phyloP scores from a whole-genome alignment of 371 early-diverging fungal genomes.

The Syncephalastrum contaminatum region DNA sequence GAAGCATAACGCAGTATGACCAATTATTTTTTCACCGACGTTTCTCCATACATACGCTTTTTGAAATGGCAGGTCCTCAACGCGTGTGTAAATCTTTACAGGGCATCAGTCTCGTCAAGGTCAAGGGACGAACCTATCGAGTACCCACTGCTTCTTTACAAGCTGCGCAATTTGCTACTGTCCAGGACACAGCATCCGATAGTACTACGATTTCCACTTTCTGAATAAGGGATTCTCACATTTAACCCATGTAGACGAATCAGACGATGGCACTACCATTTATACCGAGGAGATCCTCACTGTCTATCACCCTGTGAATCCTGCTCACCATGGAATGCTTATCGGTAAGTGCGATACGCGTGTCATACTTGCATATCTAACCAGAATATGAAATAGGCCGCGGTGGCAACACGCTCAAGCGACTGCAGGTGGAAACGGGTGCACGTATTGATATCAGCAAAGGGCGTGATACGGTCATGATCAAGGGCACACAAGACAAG shows the following conservation, averaged over 20 bases:
- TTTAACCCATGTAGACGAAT: background rate
- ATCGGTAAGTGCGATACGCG: constrained; percentile 16
- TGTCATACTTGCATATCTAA: background rate
- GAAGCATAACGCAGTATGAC: too few species aligned
- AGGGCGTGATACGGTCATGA: constrained; percentile 30
- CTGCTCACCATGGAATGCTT: constrained; percentile 23
- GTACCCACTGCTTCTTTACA: constrained; percentile 20
- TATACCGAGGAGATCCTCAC: constrained; percentile 29
- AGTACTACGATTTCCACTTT: background rate
- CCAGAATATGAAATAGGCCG: constrained; percentile 11
- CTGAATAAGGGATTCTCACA: background rate
- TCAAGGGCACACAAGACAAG: constrained; percentile 35
- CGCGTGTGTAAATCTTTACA: constrained; percentile 16
- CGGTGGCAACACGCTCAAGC: constrained; percentile 31
- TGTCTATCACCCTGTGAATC: constrained; percentile 27
- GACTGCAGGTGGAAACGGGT: constrained; percentile 27
- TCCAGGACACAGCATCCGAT: background rate
- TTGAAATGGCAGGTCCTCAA: background rate
- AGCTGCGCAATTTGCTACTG: background rate
- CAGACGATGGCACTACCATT: constrained; percentile 12
- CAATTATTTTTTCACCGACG: too few species aligned
- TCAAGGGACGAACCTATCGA: constrained; percentile 24
- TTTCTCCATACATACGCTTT: too few species aligned
- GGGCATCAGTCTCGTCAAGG: constrained; percentile 31
- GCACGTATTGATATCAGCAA: constrained; percentile 29